These are phyloP conservation scores for Fusarium protoensiforme DNA, from an alignment of 2,329 filamentous ascomycete genomes.

Conservation along the genomic window DNA sequence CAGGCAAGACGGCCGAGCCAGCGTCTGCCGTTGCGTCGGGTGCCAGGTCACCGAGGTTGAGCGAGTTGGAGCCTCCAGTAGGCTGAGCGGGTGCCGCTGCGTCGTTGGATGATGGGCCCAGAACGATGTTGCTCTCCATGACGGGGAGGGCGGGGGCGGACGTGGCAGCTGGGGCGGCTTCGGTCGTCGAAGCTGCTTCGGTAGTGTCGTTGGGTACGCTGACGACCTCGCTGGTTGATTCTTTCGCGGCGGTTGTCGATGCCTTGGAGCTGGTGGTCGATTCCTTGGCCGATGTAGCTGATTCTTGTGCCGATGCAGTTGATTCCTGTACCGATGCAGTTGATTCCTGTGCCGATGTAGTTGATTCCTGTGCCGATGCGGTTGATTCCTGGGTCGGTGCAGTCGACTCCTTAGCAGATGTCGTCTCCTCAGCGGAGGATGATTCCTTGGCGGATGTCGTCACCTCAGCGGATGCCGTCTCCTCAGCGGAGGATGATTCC, in stretches of 20 bases:
- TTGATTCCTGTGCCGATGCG: no score
- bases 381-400: not conserved
- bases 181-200: not conserved
- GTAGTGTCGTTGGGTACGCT: conserved; percentile 3
- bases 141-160: conserved; percentile 29
- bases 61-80: conserved; percentile 20
- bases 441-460: not conserved
- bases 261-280: not conserved
- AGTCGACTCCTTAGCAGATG: not conserved
- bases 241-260: not conserved
- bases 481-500: not conserved
- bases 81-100: conserved; percentile 1
- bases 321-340: not conserved
- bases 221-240: not conserved
- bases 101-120: conserved; percentile 26
- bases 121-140: conserved; percentile 33
- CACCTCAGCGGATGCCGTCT: not conserved
- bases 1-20: conserved; percentile 19
- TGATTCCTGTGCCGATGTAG: not conserved
- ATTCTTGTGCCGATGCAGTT: not conserved
- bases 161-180: not conserved
- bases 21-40: conserved; percentile 23
- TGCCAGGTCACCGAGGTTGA: conserved; percentile 38
- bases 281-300: not conserved
- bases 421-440: no score